These are phyloP conservation scores for Pyrenophora tritici-repentis DNA, from an alignment of 2,329 filamentous ascomycete genomes.

Conservation along the genomic window DNA sequence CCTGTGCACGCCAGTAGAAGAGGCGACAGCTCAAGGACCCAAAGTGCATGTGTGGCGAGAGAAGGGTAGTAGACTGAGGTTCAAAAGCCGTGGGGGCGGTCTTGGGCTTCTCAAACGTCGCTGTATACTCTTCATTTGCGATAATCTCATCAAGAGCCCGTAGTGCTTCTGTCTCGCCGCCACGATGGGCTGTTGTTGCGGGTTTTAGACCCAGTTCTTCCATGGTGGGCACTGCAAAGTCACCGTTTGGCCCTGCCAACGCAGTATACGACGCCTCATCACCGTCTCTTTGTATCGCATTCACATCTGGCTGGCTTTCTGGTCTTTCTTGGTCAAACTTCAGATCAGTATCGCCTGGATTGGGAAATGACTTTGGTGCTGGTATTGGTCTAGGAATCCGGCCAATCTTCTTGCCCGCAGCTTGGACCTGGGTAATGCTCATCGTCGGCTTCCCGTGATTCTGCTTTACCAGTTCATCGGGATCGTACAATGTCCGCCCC, in stretches of 20 bases:
- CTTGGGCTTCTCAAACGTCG: constrained; percentile 76
- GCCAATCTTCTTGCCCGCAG: constrained; percentile 65
- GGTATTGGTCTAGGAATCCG: constrained; percentile 65
- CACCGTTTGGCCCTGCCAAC: constrained; percentile 68
- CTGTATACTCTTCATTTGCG: constrained; percentile 67
- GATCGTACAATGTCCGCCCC: constrained; percentile 75
- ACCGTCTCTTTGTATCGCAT: constrained; percentile 59
- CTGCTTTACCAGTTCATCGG: constrained; percentile 68
- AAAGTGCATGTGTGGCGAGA: constrained; percentile 77
- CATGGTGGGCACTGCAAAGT: constrained; percentile 73
- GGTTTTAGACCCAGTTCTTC: constrained; percentile 67
- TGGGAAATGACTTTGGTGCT: constrained; percentile 63
- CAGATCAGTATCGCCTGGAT: constrained; percentile 67
- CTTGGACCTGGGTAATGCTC: constrained; percentile 70
- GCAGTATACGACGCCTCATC: constrained; percentile 63
- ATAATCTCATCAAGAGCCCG: constrained; percentile 63
- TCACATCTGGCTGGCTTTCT: constrained; percentile 62
- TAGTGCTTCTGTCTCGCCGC: constrained; percentile 71
- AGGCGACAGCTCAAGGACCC: constrained; percentile 71
- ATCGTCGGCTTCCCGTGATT: constrained; percentile 74
- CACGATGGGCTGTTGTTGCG: constrained; percentile 69
- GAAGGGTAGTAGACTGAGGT: constrained; percentile 72
- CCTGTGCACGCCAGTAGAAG: constrained; percentile 74
- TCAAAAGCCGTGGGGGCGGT: constrained; percentile 75
- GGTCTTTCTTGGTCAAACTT: constrained; percentile 63